Conservation (phyloP, 139 green algal genomes). For the Pseudopediastrum boryanum region DNA sequence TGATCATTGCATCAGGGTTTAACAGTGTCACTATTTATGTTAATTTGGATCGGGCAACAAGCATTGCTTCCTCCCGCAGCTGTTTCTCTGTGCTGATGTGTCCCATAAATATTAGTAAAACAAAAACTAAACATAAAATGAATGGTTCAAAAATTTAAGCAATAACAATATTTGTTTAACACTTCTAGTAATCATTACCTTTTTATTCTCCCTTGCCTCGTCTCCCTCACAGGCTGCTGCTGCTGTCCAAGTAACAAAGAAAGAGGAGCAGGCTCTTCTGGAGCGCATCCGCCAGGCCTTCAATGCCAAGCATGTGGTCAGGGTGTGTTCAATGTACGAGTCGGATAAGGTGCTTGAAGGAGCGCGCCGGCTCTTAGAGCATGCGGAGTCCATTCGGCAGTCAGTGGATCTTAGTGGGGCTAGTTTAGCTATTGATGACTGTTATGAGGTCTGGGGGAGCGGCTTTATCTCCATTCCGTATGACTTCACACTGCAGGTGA, state of each 20-base stretch:
- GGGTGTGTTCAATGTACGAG: slow-evolving; percentile 38
- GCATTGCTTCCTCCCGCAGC: neutral
- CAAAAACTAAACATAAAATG: no score
- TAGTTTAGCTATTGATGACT: slow-evolving; percentile 89
- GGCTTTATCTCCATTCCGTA: slow-evolving; percentile 94
- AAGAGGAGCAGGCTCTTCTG: slow-evolving; percentile 62
- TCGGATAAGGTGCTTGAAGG: slow-evolving; percentile 64
- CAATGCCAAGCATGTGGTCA: slow-evolving; percentile 46
- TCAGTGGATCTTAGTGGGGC: slow-evolving; percentile 76
- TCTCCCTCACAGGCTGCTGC: slow-evolving; percentile 32
- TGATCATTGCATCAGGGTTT: no score
- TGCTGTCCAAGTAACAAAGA: slow-evolving; percentile 31
- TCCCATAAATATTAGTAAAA: no score
- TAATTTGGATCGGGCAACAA: no score
- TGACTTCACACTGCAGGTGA: slow-evolving; percentile 77
- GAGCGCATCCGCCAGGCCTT: slow-evolving; percentile 57
- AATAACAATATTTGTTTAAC: no score
- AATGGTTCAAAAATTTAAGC: no score
- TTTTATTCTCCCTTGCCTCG: no score
- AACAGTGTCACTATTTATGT: no score
- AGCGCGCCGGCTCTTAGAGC: slow-evolving; percentile 74
- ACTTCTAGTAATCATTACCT: no score
- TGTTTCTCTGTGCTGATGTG: neutral
- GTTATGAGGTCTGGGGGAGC: slow-evolving; percentile 92
- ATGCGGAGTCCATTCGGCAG: slow-evolving; percentile 69